Evolutionary conservation across 139 green algal species (phyloP), one percentile per base, ranked within the genome.

Genomic region (Marvania coccoides): DNA sequence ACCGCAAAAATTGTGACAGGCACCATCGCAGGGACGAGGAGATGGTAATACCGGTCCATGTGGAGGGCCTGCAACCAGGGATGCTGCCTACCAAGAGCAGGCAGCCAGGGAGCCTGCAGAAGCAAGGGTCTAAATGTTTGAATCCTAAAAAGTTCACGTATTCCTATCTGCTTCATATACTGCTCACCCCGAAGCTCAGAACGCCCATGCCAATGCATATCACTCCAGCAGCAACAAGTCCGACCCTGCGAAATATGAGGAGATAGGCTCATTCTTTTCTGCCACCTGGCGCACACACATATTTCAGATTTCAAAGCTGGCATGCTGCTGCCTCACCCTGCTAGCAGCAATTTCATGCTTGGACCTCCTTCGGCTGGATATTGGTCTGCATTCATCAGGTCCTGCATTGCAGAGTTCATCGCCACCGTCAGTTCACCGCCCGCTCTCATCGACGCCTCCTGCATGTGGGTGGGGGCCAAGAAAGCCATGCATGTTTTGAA

Each of bases 1-100:
- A 70, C 63, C 38, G 58, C 31, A 3, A 69, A 38, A 2, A 79
- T 67, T 5, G 65, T 79, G 30, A 81, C 74, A 0, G 74, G 74
- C n/a, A 80, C 12, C 1, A 56, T 77, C 8, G 67, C 26, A n/a
- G 68, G 60, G 13, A 80, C 28, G n/a, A 80, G 55, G 15, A 72
- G 53, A 9, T 51, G 37, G 46, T 79, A 81, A 31, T 79, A 81
- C 24, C 38, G 35, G 19, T 51, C 42, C 19, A 28, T 19, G 1
- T 37, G 35, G 58, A 72, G 58, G 1, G 31, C 29, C 24, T 77
- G 65, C 19, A 28, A 19, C 19, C 19, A 51, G 42, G 19, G 42
- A 51, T 51, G 42, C 19, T 51, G 42, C 33, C 38, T 10, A 74
- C 26, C 48, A 65, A n/a, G n/a, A n/a, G n/a, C 36, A 24, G 65